Percentiles rank a stretch among this genome's conserved stretches.
Conservation (phyloP, 2,329 filamentous ascomycete species). For the Scedosporium minutisporum region DNA sequence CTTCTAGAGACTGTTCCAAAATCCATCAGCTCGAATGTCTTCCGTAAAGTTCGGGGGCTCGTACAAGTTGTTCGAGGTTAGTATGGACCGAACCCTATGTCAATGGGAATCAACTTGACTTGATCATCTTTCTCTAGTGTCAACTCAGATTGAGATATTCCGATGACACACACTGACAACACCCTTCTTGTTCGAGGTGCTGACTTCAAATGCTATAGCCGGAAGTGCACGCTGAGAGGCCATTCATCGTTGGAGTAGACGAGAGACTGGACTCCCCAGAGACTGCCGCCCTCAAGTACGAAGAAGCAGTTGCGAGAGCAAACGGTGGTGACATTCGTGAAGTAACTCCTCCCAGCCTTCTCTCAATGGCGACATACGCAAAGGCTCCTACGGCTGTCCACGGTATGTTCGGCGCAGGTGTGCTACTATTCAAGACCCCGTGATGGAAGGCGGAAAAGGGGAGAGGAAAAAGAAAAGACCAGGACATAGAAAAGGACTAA, state of each 20-base stretch:
- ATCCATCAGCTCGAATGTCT: conserved; percentile 46
- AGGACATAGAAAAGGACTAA: neutral
- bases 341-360: conserved; percentile 41
- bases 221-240: conserved; percentile 42
- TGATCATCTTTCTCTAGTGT: neutral
- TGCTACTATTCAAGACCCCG: neutral
- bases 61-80: conserved; percentile 52
- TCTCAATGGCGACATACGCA: conserved; percentile 50
- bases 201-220: conserved; percentile 26
- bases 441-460: neutral
- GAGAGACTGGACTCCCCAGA: conserved; percentile 48
- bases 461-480: neutral
- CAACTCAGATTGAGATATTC: neutral
- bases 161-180: conserved; percentile 3
- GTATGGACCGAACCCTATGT: conserved; percentile 20
- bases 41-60: conserved; percentile 41
- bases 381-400: conserved; percentile 72
- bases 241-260: conserved; percentile 45
- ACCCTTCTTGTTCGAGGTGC: conserved; percentile 9
- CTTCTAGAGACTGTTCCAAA: conserved; percentile 16
- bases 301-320: conserved; percentile 43
- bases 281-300: conserved; percentile 45
- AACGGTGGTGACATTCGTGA: conserved; percentile 43
- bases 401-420: conserved; percentile 49
- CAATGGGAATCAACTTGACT: neutral